Percentiles rank a stretch among this genome's conserved stretches.
Conservation (phyloP, 1,284 basidiomycete genomes). For the Cutaneotrichosporon cavernicola region DNA sequence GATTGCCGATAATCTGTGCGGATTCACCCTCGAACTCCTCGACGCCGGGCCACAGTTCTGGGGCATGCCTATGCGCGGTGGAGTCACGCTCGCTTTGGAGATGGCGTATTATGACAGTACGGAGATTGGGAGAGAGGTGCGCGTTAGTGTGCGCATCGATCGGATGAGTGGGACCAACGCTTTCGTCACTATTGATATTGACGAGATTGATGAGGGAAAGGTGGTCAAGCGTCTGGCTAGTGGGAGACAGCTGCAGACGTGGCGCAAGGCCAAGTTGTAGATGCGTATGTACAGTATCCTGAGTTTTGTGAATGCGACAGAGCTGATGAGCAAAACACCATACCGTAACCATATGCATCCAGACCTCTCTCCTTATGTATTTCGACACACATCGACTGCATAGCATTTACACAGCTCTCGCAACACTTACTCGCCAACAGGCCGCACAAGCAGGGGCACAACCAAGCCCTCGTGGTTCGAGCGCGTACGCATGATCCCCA, state of each 20-base stretch:
- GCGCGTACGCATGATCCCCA: constrained; percentile 31
- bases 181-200: neutral
- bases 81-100: constrained; percentile 35
- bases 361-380: neutral
- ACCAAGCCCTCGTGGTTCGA: constrained; percentile 43
- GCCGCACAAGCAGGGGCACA: constrained; percentile 46
- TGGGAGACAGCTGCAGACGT: constrained; percentile 36
- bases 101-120: constrained; percentile 33
- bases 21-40: neutral
- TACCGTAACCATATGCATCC: too few relatives aligned
- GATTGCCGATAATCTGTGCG: constrained; percentile 35
- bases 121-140: constrained; percentile 10
- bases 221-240: constrained; percentile 15
- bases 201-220: neutral
- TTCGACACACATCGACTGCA: neutral
- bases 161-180: constrained; percentile 17
- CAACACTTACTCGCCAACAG: neutral
- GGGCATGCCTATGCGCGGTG: constrained; percentile 36
- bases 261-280: constrained; percentile 22
- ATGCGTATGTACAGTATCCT: neutral
- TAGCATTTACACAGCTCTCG: neutral
- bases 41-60: constrained; percentile 27
- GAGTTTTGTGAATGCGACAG: neutral
- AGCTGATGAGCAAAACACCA: too few relatives aligned
- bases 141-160: constrained; percentile 18